Base-by-base conservation (phyloP, 2,329 filamentous ascomycete species). In the Stromatinia cepivora region DNA sequence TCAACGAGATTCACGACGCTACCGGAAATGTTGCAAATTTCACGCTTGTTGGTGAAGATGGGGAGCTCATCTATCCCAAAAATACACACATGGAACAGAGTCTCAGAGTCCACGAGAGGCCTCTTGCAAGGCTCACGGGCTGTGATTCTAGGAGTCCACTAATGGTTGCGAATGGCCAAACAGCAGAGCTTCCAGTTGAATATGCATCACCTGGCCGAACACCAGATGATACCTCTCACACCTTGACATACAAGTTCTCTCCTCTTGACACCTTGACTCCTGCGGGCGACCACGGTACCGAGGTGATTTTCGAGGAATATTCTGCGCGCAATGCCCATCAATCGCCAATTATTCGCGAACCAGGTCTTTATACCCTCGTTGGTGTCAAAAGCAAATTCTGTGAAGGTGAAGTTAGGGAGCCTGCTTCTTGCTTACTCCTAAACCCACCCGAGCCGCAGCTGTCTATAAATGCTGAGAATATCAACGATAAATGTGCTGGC, bases 401-500 rank as follows among this genome's bases (percentile, higher is more conserved):
- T 77, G 84, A 88, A 46, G 95, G 95, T 58, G 94, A 98, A 75
- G 89, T 99, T 6, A 86, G 94, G 73, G 95, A 99, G 79, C 95
- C 95, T 39, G 92, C 94, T 3, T 95, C 94, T n/a, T 98, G 94
- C 79, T 84, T 97, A 70, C 83, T 99, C 67, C 85, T 96, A 73
- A 99, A 98, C 73, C 95, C 95, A 7, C 90, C 95, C 0, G 90
- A 97, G 80, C 95, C 95, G 13, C 88, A 90, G 68, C 79, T 99
- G 70, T 84, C 87, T 6, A 83, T 99, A 63, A 86, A 86, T 45
- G 85, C 88, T 9, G 91, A 97, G 75, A 90, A 93, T 72, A 93
- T 99, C 56, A 91, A 92, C 66, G 95, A 99, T 79, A 97, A 96
- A 78, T 99, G 95, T 79, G 94, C 94, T 48, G 93, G 94, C 61